phyloP scores from a whole-genome alignment of 1,139 yeast species.

The Candida sanyaensis region DNA sequence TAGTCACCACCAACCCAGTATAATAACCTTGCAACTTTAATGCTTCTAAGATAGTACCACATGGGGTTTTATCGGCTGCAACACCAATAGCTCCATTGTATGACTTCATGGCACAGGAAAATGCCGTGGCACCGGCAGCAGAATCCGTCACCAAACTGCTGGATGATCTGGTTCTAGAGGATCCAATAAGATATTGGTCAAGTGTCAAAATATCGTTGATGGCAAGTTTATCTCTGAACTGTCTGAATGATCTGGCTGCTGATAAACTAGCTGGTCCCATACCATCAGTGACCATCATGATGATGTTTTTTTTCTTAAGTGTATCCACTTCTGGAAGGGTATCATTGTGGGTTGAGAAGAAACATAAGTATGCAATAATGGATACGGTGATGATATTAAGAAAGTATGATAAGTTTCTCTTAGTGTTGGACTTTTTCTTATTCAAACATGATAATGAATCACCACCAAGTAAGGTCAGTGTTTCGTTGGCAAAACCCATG shows the following conservation, averaged over 20 bases:
- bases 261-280: slow-evolving; percentile 88
- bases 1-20: slow-evolving; percentile 87
- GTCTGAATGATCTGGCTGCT: slow-evolving; percentile 70
- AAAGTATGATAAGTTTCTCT: slow-evolving; percentile 12
- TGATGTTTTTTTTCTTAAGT: slow-evolving; percentile 53
- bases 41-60: slow-evolving; percentile 84
- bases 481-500: slow-evolving; percentile 9
- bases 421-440: slow-evolving; percentile 6
- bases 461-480: slow-evolving; percentile 16
- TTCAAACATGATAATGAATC: slow-evolving; percentile 12
- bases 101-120: slow-evolving; percentile 74
- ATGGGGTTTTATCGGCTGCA: slow-evolving; percentile 56
- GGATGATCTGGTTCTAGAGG: slow-evolving; percentile 75
- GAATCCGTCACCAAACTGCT: slow-evolving; percentile 79
- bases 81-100: slow-evolving; percentile 89
- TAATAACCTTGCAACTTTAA: slow-evolving; percentile 72
- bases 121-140: slow-evolving; percentile 95
- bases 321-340: slow-evolving; percentile 12
- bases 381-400: slow-evolving; percentile 14
- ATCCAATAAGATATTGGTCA: slow-evolving; percentile 71
- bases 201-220: slow-evolving; percentile 55
- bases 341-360: slow-evolving; percentile 7
- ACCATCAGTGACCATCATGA: slow-evolving; percentile 89
- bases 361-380: slow-evolving; percentile 14
- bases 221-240: slow-evolving; percentile 45